Conservation (phyloP, 805 yeast genomes). For the Candida glaebosa region DNA sequence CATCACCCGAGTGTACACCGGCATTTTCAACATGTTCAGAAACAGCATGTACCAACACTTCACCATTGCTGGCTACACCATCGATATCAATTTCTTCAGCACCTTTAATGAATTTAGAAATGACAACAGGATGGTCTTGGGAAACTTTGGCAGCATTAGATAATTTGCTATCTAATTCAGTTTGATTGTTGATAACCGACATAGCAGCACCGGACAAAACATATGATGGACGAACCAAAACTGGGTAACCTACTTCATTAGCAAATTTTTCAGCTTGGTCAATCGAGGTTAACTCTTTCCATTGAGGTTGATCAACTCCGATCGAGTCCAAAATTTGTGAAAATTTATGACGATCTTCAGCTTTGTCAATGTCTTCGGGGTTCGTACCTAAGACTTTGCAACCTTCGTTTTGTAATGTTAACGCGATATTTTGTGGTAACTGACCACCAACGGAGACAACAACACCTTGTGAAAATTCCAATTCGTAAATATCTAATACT, state of each 20-base stretch:
- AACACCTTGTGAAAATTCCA: conserved; percentile 85
- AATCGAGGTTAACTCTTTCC: conserved; percentile 91
- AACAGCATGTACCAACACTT: conserved; percentile 88
- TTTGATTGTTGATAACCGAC: conserved; percentile 81
- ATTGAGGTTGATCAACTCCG: conserved; percentile 92
- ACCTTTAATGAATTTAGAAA: conserved; percentile 91
- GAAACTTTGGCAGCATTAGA: conserved; percentile 89
- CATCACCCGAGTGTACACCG: conserved; percentile 99
- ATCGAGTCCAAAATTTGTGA: conserved; percentile 91
- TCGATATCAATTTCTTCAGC: conserved; percentile 97
- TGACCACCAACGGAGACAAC: conserved; percentile 98
- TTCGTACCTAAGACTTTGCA: conserved; percentile 90
- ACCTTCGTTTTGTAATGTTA: conserved; percentile 72
- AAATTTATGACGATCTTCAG: conserved; percentile 98
- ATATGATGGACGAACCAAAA: conserved; percentile 94
- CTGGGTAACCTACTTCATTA: conserved; percentile 85
- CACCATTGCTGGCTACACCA: conserved; percentile 89
- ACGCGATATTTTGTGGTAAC: conserved; percentile 95
- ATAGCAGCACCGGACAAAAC: conserved; percentile 98
- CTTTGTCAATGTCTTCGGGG: conserved; percentile 93
- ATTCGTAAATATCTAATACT: conserved; percentile 94
- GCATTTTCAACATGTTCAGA: conserved; percentile 98
- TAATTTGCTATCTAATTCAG: conserved; percentile 78
- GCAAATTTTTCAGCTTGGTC: conserved; percentile 86
- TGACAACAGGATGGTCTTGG: conserved; percentile 95